Conservation (phyloP, 2,329 filamentous ascomycete species). For the Onygenales sp. region DNA sequence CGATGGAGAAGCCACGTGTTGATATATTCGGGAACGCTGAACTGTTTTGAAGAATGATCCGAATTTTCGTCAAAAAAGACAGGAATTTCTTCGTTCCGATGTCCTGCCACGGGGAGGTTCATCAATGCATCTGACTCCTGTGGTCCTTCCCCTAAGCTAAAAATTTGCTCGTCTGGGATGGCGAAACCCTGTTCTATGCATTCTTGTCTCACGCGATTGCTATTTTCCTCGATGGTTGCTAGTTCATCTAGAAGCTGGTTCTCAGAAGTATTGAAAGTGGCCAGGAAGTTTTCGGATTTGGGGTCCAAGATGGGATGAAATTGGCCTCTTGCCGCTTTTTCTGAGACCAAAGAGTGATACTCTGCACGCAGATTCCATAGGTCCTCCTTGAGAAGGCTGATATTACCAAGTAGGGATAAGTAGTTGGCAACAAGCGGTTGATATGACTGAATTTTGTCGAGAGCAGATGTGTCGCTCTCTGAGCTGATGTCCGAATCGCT, state of each 20-base stretch:
- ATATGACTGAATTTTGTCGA: not conserved
- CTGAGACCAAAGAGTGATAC: not conserved
- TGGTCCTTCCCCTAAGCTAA: not conserved
- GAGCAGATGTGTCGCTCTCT: not conserved
- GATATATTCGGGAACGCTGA: not conserved
- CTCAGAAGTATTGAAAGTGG: not conserved
- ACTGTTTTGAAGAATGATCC: not conserved
- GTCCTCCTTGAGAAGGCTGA: not conserved
- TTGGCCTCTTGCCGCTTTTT: not conserved
- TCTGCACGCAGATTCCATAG: not conserved
- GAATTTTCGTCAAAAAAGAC: not conserved
- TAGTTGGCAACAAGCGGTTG: not conserved
- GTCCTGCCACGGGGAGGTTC: not conserved
- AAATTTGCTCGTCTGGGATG: not conserved
- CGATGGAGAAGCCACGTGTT: constrained; percentile 2
- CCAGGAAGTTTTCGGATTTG: not conserved
- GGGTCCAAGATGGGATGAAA: not conserved
- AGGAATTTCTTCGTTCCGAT: not conserved
- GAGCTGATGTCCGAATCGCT: not conserved
- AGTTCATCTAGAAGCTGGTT: not conserved
- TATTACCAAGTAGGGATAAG: not conserved
- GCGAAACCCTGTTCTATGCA: not conserved
- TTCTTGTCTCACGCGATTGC: not conserved
- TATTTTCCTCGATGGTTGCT: not conserved
- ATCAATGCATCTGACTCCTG: not conserved